phyloP scores from a whole-genome alignment of 2,329 filamentous ascomycete genomes.

The Thelonectria rubi region DNA sequence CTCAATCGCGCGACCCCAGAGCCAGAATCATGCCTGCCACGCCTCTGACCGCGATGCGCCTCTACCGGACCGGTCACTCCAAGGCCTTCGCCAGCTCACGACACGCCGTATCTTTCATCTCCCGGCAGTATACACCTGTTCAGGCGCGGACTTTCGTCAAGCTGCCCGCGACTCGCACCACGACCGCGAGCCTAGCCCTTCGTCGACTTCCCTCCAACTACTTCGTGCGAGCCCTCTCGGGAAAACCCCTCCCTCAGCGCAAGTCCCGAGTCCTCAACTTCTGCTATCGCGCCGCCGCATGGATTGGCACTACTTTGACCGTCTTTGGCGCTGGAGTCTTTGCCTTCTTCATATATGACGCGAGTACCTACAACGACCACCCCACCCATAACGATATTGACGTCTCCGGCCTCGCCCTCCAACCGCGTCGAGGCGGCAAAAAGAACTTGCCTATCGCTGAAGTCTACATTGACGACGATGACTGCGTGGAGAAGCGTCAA shows the following conservation, averaged over 20 bases:
- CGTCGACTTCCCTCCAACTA: constrained; percentile 36
- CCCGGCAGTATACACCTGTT: constrained; percentile 23
- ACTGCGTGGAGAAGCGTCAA: constrained; percentile 72
- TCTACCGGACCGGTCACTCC: constrained; percentile 34
- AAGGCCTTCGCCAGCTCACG: constrained; percentile 27
- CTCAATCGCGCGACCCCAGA: constrained; percentile 3
- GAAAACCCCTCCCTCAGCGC: constrained; percentile 60
- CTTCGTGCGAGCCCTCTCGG: constrained; percentile 57
- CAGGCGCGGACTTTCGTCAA: constrained; percentile 37
- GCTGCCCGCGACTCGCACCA: constrained; percentile 27
- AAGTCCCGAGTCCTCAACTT: constrained; percentile 63
- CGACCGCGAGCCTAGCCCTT: constrained; percentile 12
- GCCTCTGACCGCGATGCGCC: constrained; percentile 38
- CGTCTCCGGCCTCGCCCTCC: constrained; percentile 85
- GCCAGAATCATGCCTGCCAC: constrained; percentile 35
- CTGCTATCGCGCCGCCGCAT: constrained; percentile 71
- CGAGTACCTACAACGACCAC: constrained; percentile 84
- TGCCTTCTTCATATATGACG: constrained; percentile 93
- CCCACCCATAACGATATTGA: constrained; percentile 74
- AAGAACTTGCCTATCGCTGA: constrained; percentile 96
- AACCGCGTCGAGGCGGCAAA: constrained; percentile 83
- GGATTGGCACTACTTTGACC: constrained; percentile 75
- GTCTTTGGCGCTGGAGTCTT: constrained; percentile 75
- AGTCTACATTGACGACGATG: constrained; percentile 87
- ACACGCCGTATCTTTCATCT: constrained; percentile 23